Percentiles rank a stretch among this genome's conserved stretches.
Evolutionary conservation across 1,284 basidiomycete genomes (phyloP).

Genomic region (Violaceomyces palustris): DNA sequence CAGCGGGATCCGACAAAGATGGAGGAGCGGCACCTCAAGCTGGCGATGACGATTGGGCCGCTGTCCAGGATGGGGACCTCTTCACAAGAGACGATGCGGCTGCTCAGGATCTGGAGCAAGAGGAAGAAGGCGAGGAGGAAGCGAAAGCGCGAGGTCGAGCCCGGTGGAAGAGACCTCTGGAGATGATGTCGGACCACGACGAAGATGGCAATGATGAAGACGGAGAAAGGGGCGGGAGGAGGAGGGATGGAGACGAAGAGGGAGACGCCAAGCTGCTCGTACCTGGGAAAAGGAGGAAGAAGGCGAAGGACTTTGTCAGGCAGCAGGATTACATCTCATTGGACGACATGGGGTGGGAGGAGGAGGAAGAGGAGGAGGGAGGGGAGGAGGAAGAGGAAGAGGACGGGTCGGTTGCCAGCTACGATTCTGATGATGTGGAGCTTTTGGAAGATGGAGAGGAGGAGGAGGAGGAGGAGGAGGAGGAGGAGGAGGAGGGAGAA

Average conservation of each 20-base stretch:
- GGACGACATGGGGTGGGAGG: constrained; percentile 11
- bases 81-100: constrained; percentile 41
- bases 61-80: constrained; percentile 17
- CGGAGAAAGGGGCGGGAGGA: not conserved
- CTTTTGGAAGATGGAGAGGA: constrained; percentile 2
- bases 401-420: not conserved
- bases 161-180: not conserved
- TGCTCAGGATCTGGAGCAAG: constrained; percentile 1
- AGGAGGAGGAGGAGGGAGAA: constrained; percentile 5
- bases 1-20: not conserved
- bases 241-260: constrained; percentile 4
- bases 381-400: constrained; percentile 11
- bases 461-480: constrained; percentile 3
- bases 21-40: constrained; percentile 1
- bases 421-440: not conserved
- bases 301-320: constrained; percentile 26
- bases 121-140: constrained; percentile 1
- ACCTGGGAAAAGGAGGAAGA: constrained; percentile 4
- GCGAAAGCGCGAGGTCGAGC: not conserved
- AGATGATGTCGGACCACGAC: not conserved
- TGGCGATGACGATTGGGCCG: constrained; percentile 1
- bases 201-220: constrained; percentile 2
- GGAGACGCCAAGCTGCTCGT: constrained; percentile 7
- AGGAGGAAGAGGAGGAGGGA: constrained; percentile 9
- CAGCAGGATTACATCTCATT: constrained; percentile 48